Evolutionary conservation across 306 rosid species (phyloP), one percentile per base, ranked within the genome.

Genomic region (Astragalus glycyphyllos): DNA sequence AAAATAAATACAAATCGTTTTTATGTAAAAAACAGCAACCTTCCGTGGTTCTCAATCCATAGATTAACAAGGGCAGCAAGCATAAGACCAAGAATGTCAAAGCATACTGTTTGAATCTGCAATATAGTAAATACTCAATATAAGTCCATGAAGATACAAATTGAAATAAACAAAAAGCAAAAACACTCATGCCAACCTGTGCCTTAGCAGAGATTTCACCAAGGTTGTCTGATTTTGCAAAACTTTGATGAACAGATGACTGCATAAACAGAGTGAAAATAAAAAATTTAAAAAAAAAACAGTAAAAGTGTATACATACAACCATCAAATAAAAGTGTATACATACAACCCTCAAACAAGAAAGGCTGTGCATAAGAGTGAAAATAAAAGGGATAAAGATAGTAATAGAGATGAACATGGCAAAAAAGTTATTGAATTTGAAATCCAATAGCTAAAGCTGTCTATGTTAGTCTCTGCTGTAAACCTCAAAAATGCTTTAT

Each of bases 51-150:
- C 70, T 78, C 92, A 74, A 76, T 69, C 73, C 79, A 60, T 79
- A 88, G 10, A 78, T 88, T 92, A 69, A 92, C 78, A 56, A 88
- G 68, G 44, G 89, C 93, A 13, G 97, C 97, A 35, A 90, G 90
- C 79, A 81, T 67, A 51, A 93, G 93, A 57, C 98, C 98, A 58
- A 90, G 90, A 80, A 79, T 90, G 83, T 93, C 98, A 82, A 88
- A 93, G 88, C 98, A 93, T 60, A 90, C 98, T 15, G 98, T 90
- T 84, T 93, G 98, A 62, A 93, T 86, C 98, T 92, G 89, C 81
- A 82, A 68, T 65, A 34, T 68, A 59, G 40, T 23, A 61, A 58
- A 71, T 42, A 38, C 29, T 66, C 31, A 72, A 66, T 41, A 70
- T 11, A 45, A 20, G 53, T 17, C 15, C 65, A 34, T 58, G 35